Base-by-base conservation (phyloP, 108 stramenopile species). In the Hondaea fermentalgiana region DNA sequence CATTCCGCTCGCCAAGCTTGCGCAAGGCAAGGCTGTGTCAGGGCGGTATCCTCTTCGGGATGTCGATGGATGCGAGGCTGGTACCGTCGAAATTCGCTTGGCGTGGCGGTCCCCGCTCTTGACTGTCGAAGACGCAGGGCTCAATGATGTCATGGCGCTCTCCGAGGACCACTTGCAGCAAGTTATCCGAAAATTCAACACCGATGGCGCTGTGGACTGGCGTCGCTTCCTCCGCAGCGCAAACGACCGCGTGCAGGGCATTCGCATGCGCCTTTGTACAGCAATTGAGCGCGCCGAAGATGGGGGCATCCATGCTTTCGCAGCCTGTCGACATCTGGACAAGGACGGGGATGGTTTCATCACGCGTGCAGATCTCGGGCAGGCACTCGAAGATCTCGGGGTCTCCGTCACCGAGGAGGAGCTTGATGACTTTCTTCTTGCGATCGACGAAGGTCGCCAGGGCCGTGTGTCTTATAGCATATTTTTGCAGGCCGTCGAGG, bases 311-410 rank as follows among this genome's bases (percentile, higher is more conserved):
- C 14, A 35, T 35, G n/a, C 28, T 6, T 16, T 10, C 19, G 4
- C n/a, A 6, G 45, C 76, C 16, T 53, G 88, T 35, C 60, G 76
- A 35, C 71, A 64, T 17, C 16, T 91, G 5, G 91, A 91, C 44
- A 90, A 88, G 42, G 71, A 88, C 12, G 90, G 89, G 29, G 90
- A 87, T 44, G 91, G 91, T 23, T 90, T 60, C 21, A 51, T 91
- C 10, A 88, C 91, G 42, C 90, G 88, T 17, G 87, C 90, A 5
- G 87, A 91, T 10, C 51, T 91, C 3, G 60, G 90, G 23, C 42
- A 60, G 12, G 71, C 59, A 0, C 47, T 91, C 16, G 71, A 89
- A 5, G 91, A 91, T 3, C 88, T 91, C 53, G 91, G 90, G 0
- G 88, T 90, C 89, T 59, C 60, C 23, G 90, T 91, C 17, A 71